Evolutionary conservation across 495 filamentous ascomycete species (phyloP), one percentile per base, ranked within the genome.

Genomic region (Bacidia gigantensis): DNA sequence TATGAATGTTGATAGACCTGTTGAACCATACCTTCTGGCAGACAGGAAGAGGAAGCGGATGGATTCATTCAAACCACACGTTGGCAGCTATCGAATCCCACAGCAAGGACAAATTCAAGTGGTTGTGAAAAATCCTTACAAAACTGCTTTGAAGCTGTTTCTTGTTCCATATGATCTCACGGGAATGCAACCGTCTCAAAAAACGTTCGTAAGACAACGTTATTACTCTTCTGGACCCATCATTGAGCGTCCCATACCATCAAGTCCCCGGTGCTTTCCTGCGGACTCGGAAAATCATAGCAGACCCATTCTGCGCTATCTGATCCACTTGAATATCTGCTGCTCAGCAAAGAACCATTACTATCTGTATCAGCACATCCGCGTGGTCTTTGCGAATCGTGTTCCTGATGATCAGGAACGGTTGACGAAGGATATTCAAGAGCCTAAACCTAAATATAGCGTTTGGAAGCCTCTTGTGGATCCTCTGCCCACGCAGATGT

Each of bases 321-420:
- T 99, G 17, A 80, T 95, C 49, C 92, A 99, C 64, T 63, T 99
- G 24, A 88, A 97, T 59, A 92, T 99, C 40, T 96, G 89, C 64
- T 87, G 84, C 63, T 82, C 89, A 9, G 81, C 80, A 1, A 81
- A 78, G 48, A 88, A 88, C 29, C 82, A 90, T 46, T 93, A 81
- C 65, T 99, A 86, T 57, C 70, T 99, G 2, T 87, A 97, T 70
- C 93, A 89, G 60, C 85, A 76, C 52, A 85, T 97, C 53, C 79
- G 92, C 26, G 87, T 99, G 43, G 92, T 99, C 2, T 99, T 99
- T 65, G 92, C 92, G 49, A 99, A 99, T 64, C 81, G 92, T 24
- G 93, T 96, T 2, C 92, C 93, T 0, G 92, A 99, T 61, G 92
- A 89, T 24, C 96, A 97, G 62, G 92, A 97, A 68, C 87, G 81